phyloP scores from a whole-genome alignment of 768 basidiomycete genomes.

The Hirschioporus abietinus region DNA sequence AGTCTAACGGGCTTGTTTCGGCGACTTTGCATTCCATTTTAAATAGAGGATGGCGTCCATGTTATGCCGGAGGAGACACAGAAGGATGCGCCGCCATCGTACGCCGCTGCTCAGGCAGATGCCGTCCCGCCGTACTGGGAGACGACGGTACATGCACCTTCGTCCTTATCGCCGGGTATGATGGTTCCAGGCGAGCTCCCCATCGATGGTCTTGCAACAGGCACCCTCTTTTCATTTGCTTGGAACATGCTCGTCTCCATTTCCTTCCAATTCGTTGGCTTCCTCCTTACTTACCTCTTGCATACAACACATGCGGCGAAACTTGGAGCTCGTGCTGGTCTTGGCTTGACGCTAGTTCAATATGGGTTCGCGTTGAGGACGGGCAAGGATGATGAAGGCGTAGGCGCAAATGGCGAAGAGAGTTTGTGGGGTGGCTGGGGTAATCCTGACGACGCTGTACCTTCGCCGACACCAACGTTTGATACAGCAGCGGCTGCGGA shows the following conservation, averaged over 20 bases:
- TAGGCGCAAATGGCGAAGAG: slow-evolving; percentile 16
- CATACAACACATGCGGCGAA: slow-evolving; percentile 92
- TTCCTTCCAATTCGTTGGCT: slow-evolving; percentile 96
- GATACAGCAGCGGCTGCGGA: slow-evolving; percentile 40
- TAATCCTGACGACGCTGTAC: not conserved
- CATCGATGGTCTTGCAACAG: slow-evolving; percentile 83
- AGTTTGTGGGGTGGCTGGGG: slow-evolving; percentile 23
- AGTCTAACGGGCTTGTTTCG: not conserved
- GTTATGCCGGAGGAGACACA: slow-evolving; percentile 79
- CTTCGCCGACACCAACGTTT: slow-evolving; percentile 31
- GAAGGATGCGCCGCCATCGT: slow-evolving; percentile 86
- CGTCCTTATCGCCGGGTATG: slow-evolving; percentile 24
- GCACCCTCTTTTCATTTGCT: slow-evolving; percentile 77
- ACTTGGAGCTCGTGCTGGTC: slow-evolving; percentile 87
- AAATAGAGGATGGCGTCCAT: slow-evolving; percentile 61
- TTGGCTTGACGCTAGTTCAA: slow-evolving; percentile 95
- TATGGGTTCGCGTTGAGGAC: slow-evolving; percentile 82
- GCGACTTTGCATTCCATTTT: not conserved
- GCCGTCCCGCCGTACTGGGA: slow-evolving; percentile 99
- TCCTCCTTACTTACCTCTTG: slow-evolving; percentile 88
- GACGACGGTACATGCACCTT: slow-evolving; percentile 91
- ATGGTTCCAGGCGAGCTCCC: slow-evolving; percentile 66
- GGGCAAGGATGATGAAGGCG: slow-evolving; percentile 38
- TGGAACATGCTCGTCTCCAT: slow-evolving; percentile 93
- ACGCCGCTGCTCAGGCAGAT: slow-evolving; percentile 87